Evolutionary conservation across 306 rosid genomes (phyloP), one percentile per base, ranked within the genome.

Genomic region (Leucaena leucocephala): DNA sequence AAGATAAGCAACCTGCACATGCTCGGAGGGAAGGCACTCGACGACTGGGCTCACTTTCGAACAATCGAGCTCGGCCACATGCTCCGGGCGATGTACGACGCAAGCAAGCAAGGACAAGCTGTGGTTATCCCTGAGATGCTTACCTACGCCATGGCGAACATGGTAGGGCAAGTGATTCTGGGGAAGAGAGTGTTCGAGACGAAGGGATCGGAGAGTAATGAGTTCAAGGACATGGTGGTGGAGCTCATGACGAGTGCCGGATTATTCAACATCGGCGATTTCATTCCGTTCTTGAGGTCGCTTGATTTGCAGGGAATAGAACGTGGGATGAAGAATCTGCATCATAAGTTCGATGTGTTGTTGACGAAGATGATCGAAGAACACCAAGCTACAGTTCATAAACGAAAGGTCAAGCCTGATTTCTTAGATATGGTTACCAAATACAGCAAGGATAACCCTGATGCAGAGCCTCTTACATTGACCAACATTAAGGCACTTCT

Each of bases 141-240:
- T 35, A 77, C 75, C 1, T 77, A 42, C 4, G 63, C 85, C 0
- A 82, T 82, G 78, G 82, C 82, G 1, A 82, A 82, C 12, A 82
- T 82, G 78, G 55, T 82, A 7, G 82, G 85, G 7, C 85, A 82
- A 19, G 71, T 82, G 45, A 72, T 82, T 11, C 71, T 82, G 2
- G 73, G 85, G 3, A 75, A 79, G 8, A 61, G 85, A 0, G 82
- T 78, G 38, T 82, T 82, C 36, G 82, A 43, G 72, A 72, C 67
- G 3, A 72, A 78, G 19, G 82, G 85, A 0, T 22, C 15, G 7
- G 82, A 82, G 72, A 71, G 79, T 1, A 82, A 78, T 14, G 82
- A 82, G 80, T 82, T 82, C 4, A 82, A 82, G 79, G 85, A 82
- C 59, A 82, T 82, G 85, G 85, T 82, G 22, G 85, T 78, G 38